These are phyloP conservation scores for Colletotrichum orchidophilum DNA, from an alignment of 2,329 filamentous ascomycete genomes.

Conservation along the genomic window DNA sequence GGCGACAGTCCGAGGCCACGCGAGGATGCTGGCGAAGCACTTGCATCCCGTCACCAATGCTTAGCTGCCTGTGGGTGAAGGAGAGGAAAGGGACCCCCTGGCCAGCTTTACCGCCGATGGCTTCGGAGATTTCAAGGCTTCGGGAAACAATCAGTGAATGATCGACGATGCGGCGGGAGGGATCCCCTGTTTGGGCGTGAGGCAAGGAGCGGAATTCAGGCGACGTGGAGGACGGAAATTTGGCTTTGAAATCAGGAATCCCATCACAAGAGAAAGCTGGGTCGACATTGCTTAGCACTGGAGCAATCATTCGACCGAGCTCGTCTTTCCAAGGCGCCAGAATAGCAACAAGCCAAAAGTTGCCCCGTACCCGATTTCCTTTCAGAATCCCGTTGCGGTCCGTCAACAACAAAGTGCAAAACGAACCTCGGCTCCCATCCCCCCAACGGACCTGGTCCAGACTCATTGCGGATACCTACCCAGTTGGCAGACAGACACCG, in stretches of 20 bases:
- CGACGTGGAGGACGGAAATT: conserved; percentile 8
- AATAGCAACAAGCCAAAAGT: background rate
- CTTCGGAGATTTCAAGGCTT: conserved; percentile 4
- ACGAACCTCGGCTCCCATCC: conserved; percentile 19
- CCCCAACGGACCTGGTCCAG: conserved; percentile 10
- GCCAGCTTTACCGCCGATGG: background rate
- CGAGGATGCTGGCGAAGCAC: conserved; percentile 23
- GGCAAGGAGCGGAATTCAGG: conserved; percentile 10
- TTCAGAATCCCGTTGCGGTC: background rate
- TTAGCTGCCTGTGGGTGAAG: background rate
- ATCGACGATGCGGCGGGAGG: conserved; percentile 6
- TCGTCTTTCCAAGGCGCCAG: no score
- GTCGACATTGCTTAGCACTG: background rate
- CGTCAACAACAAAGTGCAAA: background rate
- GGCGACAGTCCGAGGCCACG: conserved; percentile 14
- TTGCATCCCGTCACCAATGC: background rate
- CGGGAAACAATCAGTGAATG: conserved; percentile 7
- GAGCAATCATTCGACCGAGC: conserved; percentile 26
- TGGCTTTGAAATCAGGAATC: conserved; percentile 32
- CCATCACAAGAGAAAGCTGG: background rate
- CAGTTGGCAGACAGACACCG: background rate
- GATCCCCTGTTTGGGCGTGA: background rate
- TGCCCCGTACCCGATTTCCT: conserved; percentile 17
- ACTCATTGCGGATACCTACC: background rate
- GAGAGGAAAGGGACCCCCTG: background rate